Conservation (phyloP, 1,284 basidiomycete species). For the Heterobasidion annosum region DNA sequence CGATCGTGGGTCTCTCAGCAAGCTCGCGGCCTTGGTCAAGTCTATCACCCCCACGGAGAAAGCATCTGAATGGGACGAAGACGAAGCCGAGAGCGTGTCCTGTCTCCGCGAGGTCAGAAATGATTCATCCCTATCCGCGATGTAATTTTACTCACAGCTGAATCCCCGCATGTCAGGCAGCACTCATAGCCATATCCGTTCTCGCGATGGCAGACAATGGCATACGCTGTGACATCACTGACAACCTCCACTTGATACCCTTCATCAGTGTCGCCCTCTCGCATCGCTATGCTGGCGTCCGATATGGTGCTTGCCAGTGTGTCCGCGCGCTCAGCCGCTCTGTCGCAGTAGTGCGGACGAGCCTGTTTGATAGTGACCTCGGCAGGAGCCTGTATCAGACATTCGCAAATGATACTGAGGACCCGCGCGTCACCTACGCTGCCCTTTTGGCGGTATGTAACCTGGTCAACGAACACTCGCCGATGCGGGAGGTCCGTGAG, state of each 20-base stretch:
- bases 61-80: slow-evolving; percentile 38
- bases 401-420: slow-evolving; percentile 47
- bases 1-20: slow-evolving; percentile 50
- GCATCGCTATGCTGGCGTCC: slow-evolving; percentile 63
- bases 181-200: slow-evolving; percentile 61
- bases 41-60: slow-evolving; percentile 40
- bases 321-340: slow-evolving; percentile 74
- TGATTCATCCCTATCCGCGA: neutral
- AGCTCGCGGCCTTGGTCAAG: slow-evolving; percentile 38
- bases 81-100: slow-evolving; percentile 52
- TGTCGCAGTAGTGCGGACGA: slow-evolving; percentile 73
- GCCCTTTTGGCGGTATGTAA: slow-evolving; percentile 78
- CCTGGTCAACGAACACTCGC: slow-evolving; percentile 80
- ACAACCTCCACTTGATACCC: slow-evolving; percentile 42
- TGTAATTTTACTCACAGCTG: neutral
- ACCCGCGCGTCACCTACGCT: slow-evolving; percentile 62
- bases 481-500: slow-evolving; percentile 52
- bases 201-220: slow-evolving; percentile 64
- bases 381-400: slow-evolving; percentile 61
- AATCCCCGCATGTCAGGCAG: slow-evolving; percentile 37
- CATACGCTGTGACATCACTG: slow-evolving; percentile 59
- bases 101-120: slow-evolving; percentile 51
- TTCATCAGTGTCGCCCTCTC: slow-evolving; percentile 44
- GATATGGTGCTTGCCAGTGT: slow-evolving; percentile 81
- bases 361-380: slow-evolving; percentile 73